A percentile compares a stretch with the other conserved stretches of the same genome.
phyloP scores from a whole-genome alignment of 2,329 filamentous ascomycete genomes.

The Trichophyton schoenleinii region DNA sequence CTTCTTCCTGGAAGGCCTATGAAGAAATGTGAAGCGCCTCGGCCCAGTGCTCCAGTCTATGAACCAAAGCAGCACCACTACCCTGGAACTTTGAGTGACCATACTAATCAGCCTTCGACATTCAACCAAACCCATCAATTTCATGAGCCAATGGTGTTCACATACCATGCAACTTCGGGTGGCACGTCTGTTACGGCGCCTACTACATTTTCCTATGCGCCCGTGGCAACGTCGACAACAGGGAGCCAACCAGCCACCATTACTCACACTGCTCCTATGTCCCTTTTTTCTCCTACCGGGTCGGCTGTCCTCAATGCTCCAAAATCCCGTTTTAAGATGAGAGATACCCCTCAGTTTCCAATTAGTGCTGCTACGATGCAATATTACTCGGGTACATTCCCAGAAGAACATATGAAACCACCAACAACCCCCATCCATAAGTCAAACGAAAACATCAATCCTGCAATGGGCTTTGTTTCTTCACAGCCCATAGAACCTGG shows the following conservation, averaged over 20 bases:
- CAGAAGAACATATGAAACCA: neutral
- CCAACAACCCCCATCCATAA: neutral
- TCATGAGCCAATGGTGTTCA: neutral
- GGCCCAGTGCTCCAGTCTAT: neutral
- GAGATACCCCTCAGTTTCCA: constrained; percentile 10
- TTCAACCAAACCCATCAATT: neutral
- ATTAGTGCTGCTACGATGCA: constrained; percentile 13
- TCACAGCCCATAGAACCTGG: neutral
- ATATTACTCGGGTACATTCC: constrained; percentile 7
- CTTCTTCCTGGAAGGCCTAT: constrained; percentile 15
- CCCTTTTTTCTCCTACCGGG: neutral
- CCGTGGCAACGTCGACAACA: no score
- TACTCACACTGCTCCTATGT: neutral
- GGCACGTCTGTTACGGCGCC: neutral
- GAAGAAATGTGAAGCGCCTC: neutral
- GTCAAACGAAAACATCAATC: constrained; percentile 4
- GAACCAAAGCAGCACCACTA: neutral
- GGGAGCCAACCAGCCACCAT: neutral
- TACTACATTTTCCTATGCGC: neutral
- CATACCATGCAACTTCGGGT: neutral
- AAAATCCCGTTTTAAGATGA: constrained; percentile 7
- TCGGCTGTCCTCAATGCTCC: neutral
- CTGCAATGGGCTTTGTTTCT: neutral
- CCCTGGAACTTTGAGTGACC: neutral
- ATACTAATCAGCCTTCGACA: neutral